These are phyloP conservation scores for Amesomyces nigricolor DNA, from an alignment of 2,329 filamentous ascomycete species.

Conservation along the genomic window DNA sequence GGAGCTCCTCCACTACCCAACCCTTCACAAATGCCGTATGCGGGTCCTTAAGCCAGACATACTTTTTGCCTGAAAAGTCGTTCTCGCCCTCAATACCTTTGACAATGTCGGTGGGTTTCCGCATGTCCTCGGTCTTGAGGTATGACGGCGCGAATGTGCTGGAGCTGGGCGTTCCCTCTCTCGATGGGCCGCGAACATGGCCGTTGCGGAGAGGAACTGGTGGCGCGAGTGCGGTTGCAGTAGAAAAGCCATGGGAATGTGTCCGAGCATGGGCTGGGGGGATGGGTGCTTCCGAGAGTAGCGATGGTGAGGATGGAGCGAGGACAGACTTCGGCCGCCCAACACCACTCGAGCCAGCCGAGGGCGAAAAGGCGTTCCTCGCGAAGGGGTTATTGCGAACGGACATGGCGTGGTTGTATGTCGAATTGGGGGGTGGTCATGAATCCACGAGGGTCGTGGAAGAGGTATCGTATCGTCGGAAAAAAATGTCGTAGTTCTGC, in stretches of 20 bases:
- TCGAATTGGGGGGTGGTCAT: neutral
- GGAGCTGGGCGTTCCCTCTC: conserved; percentile 57
- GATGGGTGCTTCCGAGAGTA: conserved; percentile 34
- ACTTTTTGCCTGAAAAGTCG: conserved; percentile 97
- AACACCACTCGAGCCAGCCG: conserved; percentile 51
- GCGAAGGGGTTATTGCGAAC: conserved; percentile 77
- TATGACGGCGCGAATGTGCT: conserved; percentile 94
- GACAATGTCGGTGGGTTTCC: conserved; percentile 47
- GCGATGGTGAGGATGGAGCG: conserved; percentile 53
- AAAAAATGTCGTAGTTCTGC: conserved; percentile 10
- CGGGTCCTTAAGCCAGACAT: conserved; percentile 92
- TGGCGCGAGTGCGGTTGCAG: conserved; percentile 35
- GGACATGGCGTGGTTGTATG: conserved; percentile 47
- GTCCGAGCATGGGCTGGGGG: conserved; percentile 57
- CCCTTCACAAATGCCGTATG: conserved; percentile 86
- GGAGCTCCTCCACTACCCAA: conserved; percentile 80
- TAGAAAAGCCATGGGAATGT: conserved; percentile 57
- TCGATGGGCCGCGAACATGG: conserved; percentile 54
- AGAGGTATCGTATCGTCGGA: conserved; percentile 6
- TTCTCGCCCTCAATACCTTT: conserved; percentile 90
- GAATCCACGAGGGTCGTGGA: conserved; percentile 17
- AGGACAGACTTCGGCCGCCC: conserved; percentile 71
- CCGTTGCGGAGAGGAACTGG: conserved; percentile 28
- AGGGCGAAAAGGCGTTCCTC: conserved; percentile 59
- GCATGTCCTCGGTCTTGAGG: conserved; percentile 80